phyloP scores from a whole-genome alignment of 169 alveolate genomes.

The Eimeria falciformis region DNA sequence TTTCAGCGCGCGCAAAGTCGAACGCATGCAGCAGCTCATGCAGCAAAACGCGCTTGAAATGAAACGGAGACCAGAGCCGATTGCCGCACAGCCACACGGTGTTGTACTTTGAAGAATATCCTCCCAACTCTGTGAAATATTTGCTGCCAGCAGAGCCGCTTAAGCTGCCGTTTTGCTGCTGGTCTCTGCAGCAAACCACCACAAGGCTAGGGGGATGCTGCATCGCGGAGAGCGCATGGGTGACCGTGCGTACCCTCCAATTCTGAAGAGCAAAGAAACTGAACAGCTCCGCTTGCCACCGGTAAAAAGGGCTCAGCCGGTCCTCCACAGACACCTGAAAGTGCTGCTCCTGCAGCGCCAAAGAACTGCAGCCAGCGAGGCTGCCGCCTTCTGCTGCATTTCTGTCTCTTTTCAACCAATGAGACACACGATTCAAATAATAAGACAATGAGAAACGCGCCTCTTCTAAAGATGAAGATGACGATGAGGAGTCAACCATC shows the following conservation, averaged over 20 bases:
- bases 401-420: not conserved
- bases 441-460: not conserved
- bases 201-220: slow-evolving; percentile 82
- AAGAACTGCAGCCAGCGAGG: too few species aligned
- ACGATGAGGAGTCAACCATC: not conserved
- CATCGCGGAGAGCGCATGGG: slow-evolving; percentile 84
- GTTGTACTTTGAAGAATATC: slow-evolving; percentile 82
- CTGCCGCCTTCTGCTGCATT: not conserved
- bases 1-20: slow-evolving; percentile 85
- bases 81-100: slow-evolving; percentile 85
- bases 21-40: slow-evolving; percentile 86
- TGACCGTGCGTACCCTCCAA: slow-evolving; percentile 81
- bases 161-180: slow-evolving; percentile 1
- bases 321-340: not conserved
- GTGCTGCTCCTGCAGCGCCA: too few species aligned
- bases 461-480: not conserved
- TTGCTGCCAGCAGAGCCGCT: slow-evolving; percentile 61
- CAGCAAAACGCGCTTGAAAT: slow-evolving; percentile 80
- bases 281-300: slow-evolving; percentile 75
- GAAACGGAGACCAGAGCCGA: slow-evolving; percentile 79
- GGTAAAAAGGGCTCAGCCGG: not conserved
- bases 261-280: slow-evolving; percentile 78
- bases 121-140: slow-evolving; percentile 71
- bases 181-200: slow-evolving; percentile 76
- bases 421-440: too few species aligned